Evolutionary conservation across 495 filamentous ascomycete species (phyloP).

Genomic region (Saxophila tyrrhenica): DNA sequence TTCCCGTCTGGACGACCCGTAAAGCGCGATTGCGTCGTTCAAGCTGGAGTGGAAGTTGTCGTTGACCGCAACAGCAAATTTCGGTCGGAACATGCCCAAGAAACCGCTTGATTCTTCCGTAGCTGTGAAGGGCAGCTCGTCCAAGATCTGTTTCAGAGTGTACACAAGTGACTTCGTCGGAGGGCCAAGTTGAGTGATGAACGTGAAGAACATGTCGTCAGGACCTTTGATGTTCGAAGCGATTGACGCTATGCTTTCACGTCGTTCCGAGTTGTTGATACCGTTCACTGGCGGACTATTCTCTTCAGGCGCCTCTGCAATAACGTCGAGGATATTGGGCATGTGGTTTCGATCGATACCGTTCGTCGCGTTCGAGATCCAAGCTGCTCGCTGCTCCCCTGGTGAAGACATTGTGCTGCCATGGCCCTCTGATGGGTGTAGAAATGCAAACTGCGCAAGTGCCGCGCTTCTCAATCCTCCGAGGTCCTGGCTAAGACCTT

Average conservation of each 20-base stretch:
- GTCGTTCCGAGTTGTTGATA: neutral
- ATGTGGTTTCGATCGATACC: neutral
- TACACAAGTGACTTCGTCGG: slow-evolving; percentile 90
- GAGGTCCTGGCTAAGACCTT: slow-evolving; percentile 77
- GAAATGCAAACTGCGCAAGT: slow-evolving; percentile 71
- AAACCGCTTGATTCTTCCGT: neutral
- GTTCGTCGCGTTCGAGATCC: neutral
- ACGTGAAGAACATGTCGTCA: slow-evolving; percentile 73
- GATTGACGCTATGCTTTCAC: neutral
- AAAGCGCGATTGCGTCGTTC: slow-evolving; percentile 65
- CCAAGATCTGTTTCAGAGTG: slow-evolving; percentile 77
- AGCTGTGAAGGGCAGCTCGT: slow-evolving; percentile 70
- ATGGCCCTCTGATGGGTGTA: neutral
- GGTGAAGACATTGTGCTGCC: neutral
- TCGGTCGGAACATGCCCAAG: neutral
- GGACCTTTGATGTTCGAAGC: slow-evolving; percentile 32
- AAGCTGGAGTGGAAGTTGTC: slow-evolving; percentile 68
- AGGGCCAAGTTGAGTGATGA: slow-evolving; percentile 77
- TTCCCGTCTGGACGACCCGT: slow-evolving; percentile 57
- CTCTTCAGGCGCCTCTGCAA: slow-evolving; percentile 57
- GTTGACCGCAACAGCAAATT: slow-evolving; percentile 52
- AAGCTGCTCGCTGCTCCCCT: neutral
- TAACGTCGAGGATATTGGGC: slow-evolving; percentile 42
- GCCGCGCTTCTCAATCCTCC: slow-evolving; percentile 87
- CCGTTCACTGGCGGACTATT: too few species aligned